Base-by-base conservation (phyloP, 352 stramenopile genomes). In the Hyphochytrium catenoides region DNA sequence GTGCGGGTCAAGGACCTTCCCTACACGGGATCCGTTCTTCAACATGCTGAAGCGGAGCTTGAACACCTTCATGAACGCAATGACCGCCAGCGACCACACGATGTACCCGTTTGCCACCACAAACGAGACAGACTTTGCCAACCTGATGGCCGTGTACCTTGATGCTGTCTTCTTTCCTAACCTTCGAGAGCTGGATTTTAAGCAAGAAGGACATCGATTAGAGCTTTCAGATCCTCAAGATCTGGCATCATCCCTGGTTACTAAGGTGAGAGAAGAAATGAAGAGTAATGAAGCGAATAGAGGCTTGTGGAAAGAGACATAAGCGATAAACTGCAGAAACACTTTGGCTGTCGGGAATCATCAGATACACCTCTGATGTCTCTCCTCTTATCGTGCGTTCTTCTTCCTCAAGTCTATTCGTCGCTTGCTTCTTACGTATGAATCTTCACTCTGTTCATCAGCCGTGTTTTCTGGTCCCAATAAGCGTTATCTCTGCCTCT, bases 41-140 rank as follows among this genome's bases (percentile, higher is more conserved):
- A 93, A 98, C 55, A 87, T 98, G 51, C 73, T 96, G 29, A 93
- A 96, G 59, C 86, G 88, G 45, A 91, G 62, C 38, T 63, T 98
- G 7, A 92, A 98, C 56, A 99, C 89, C 34, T 98, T 96, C 61
- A 77, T 99, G 57, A 99, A 99, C 61, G 91, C 91, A 9, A 91
- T 98, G 38, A 99, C 91, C n/a, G 94, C 91, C 37, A 79, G 68
- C 11, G 89, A 98, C 61, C 64, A 94, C 39, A 99, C 91, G 26
- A 96, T 92, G 62, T 99, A 98, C 47, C 88, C 93, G n/a, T 93
- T 98, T 34, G 86, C 85, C 18, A 93, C 73, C 26, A 85, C 82
- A 34, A 98, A 97, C 60, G 59, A 57, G 25, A 89, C 94, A 54
- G 89, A 98, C 60, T 96, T 91, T 46, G 74, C 88, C 52, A 97